Percentiles rank a stretch among this genome's conserved stretches.
These are phyloP conservation scores for Yamadazyma laniorum DNA, from an alignment of 805 yeast genomes.

Conservation along the genomic window DNA sequence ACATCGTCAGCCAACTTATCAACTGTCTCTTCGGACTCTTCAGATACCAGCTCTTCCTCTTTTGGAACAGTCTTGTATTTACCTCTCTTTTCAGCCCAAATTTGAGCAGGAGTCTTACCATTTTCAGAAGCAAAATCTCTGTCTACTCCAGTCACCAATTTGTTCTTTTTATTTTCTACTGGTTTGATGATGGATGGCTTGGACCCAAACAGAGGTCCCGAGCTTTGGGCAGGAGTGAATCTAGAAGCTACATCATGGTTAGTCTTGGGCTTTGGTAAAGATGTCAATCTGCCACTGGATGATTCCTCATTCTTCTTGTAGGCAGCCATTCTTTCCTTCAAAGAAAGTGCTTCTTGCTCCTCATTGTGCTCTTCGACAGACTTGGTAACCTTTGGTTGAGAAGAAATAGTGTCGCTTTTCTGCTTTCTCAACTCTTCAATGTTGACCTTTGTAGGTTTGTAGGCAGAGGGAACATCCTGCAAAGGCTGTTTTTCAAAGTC, in stretches of 20 bases:
- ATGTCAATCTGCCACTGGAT: slow-evolving; percentile 52
- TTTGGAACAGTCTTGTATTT: slow-evolving; percentile 47
- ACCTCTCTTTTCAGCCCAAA: slow-evolving; percentile 92
- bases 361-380: slow-evolving; percentile 26
- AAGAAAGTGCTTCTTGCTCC: slow-evolving; percentile 47
- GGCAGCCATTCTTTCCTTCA: slow-evolving; percentile 45
- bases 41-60: slow-evolving; percentile 23
- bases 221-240: slow-evolving; percentile 34
- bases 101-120: slow-evolving; percentile 91
- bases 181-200: slow-evolving; percentile 35
- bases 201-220: slow-evolving; percentile 32
- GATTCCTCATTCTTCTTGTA: slow-evolving; percentile 31
- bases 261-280: slow-evolving; percentile 63
- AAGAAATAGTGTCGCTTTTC: slow-evolving; percentile 44
- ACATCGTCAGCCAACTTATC: background rate
- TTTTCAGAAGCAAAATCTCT: slow-evolving; percentile 61
- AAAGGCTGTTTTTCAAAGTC: slow-evolving; percentile 52
- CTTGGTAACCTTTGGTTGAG: slow-evolving; percentile 32
- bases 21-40: slow-evolving; percentile 14
- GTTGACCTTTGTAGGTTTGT: slow-evolving; percentile 64
- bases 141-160: slow-evolving; percentile 57
- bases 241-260: slow-evolving; percentile 50
- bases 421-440: slow-evolving; percentile 53
- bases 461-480: slow-evolving; percentile 57
- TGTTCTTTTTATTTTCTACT: slow-evolving; percentile 35